Conservation (phyloP, 129 eudicot genomes). For the Glebionis coronaria region DNA sequence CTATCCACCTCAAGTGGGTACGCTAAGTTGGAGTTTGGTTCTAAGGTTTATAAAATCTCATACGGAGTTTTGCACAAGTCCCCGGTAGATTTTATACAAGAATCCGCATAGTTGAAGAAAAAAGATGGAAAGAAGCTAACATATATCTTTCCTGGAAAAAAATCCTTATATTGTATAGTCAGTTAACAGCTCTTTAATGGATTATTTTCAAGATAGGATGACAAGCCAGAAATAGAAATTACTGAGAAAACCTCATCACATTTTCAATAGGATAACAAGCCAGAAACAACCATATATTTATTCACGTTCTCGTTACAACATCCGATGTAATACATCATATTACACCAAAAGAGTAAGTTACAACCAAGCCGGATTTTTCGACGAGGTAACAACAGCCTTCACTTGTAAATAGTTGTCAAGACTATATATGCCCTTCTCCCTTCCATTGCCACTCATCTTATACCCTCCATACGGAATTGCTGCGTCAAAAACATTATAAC, state of each 20-base stretch:
- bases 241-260: neutral
- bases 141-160: no score
- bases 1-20: no score
- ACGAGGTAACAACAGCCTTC: constrained; percentile 68
- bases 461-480: constrained; percentile 88
- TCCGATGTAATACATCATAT: neutral
- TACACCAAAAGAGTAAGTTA: constrained; percentile 10
- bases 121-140: no score
- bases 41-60: no score
- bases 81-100: no score
- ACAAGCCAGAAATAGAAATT: no score
- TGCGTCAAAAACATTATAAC: constrained; percentile 75
- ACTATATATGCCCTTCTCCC: constrained; percentile 84
- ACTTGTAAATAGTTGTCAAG: constrained; percentile 72
- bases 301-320: neutral
- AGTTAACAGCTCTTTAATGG: no score
- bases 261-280: constrained; percentile 7
- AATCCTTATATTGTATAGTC: no score
- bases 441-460: constrained; percentile 84
- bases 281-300: neutral
- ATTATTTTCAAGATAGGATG: no score
- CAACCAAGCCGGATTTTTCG: constrained; percentile 78
- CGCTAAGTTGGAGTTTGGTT: no score
- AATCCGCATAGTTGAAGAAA: no score
- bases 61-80: no score